phyloP scores from a whole-genome alignment of 164 flowering plant genomes.

The Magnolia officinalis region DNA sequence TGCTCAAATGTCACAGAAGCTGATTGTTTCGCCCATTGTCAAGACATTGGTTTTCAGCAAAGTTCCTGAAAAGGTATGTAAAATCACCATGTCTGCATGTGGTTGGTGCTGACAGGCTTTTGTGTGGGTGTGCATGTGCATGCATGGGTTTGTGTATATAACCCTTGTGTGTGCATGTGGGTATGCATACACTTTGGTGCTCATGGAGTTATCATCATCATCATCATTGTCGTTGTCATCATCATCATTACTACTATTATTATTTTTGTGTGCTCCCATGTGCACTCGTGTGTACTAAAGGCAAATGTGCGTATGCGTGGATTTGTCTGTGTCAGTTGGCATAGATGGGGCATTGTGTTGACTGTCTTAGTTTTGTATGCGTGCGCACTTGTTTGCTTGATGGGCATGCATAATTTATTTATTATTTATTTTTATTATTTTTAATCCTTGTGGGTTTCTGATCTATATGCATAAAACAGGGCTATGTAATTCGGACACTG shows the following conservation, averaged over 20 bases:
- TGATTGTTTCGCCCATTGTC: constrained; percentile 94
- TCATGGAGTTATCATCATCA: neutral
- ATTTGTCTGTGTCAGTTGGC: too few relatives aligned
- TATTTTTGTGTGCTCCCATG: neutral
- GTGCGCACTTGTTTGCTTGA: neutral
- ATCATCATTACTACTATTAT: neutral
- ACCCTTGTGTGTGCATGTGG: neutral
- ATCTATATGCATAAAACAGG: neutral
- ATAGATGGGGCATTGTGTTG: neutral
- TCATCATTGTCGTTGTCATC: neutral
- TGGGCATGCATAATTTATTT: neutral
- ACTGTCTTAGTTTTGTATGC: neutral
- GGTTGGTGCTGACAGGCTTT: neutral
- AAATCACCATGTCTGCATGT: neutral
- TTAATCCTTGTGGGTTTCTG: neutral
- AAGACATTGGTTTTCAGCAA: constrained; percentile 96
- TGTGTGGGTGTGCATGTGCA: neutral
- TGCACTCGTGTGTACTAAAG: neutral
- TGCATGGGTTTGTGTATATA: neutral
- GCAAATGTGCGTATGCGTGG: too few relatives aligned
- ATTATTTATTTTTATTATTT: too few relatives aligned
- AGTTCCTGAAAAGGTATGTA: constrained; percentile 89
- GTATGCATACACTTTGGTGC: neutral
- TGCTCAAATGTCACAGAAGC: constrained; percentile 94
- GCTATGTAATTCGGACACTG: neutral